A percentile compares a stretch with the other conserved stretches of the same genome.
These are phyloP conservation scores for Persicaria tinctoria DNA, from an alignment of 148 eudicot species.

Conservation along the genomic window DNA sequence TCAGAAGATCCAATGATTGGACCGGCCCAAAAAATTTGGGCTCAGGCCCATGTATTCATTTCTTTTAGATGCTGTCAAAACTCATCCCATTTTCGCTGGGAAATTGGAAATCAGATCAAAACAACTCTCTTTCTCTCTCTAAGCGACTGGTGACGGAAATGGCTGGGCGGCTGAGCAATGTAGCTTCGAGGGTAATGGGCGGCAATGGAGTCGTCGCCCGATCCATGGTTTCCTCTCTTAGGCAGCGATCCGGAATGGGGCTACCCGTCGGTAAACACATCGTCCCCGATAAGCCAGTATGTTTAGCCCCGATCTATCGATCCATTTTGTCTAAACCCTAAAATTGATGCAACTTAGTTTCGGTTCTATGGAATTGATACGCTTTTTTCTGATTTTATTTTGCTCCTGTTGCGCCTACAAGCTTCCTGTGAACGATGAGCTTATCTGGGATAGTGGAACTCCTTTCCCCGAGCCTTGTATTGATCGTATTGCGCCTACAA, in stretches of 20 bases:
- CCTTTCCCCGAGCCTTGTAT: slow-evolving; percentile 86
- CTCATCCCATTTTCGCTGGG: background rate
- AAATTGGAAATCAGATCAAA: background rate
- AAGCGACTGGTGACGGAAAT: slow-evolving; percentile 22
- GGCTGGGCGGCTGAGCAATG: slow-evolving; percentile 66
- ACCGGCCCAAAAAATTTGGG: background rate
- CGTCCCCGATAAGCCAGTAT: slow-evolving; percentile 79
- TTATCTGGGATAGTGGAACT: slow-evolving; percentile 86
- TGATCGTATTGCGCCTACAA: slow-evolving; percentile 89
- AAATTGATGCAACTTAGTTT: background rate
- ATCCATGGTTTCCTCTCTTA: slow-evolving; percentile 55
- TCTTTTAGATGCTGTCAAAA: background rate
- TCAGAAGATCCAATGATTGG: background rate
- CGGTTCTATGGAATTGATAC: background rate
- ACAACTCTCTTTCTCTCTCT: background rate
- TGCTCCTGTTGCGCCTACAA: slow-evolving; percentile 11
- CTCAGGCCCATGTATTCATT: background rate
- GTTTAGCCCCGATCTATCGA: background rate
- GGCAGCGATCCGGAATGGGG: slow-evolving; percentile 85
- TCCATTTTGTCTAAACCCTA: background rate
- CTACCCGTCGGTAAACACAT: slow-evolving; percentile 89
- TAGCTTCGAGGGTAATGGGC: slow-evolving; percentile 60
- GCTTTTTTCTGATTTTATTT: background rate
- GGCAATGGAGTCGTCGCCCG: slow-evolving; percentile 69
- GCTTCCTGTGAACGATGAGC: slow-evolving; percentile 77